Evolutionary conservation across 306 rosid genomes (phyloP).

Genomic region (Acacia acuminata): DNA sequence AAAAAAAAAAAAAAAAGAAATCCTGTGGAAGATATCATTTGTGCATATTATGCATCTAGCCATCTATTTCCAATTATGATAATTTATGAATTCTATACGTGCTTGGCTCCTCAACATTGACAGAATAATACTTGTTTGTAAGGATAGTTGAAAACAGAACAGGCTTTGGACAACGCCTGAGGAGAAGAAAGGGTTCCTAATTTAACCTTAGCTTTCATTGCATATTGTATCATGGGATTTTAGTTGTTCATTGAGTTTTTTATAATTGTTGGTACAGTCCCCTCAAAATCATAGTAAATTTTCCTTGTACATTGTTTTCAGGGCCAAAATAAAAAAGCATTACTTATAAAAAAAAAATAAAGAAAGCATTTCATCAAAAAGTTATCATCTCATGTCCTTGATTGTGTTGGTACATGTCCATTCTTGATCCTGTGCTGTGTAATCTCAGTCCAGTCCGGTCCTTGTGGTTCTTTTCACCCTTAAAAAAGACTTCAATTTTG

Average conservation of each 20-base stretch:
- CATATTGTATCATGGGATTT: background rate
- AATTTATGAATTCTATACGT: conserved; percentile 20
- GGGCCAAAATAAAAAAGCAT: conserved; percentile 2
- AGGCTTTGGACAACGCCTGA: conserved; percentile 5
- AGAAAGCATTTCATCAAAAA: background rate
- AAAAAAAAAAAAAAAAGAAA: background rate
- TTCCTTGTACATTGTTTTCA: conserved; percentile 1
- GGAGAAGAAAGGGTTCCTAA: conserved; percentile 20
- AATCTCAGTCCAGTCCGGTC: conserved; percentile 3
- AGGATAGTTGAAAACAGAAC: conserved; percentile 11
- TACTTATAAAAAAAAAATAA: background rate
- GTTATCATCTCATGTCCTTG: background rate
- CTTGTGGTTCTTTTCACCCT: conserved; percentile 19
- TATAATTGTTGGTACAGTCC: background rate
- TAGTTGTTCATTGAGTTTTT: conserved; percentile 16
- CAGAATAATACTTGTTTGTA: conserved; percentile 6
- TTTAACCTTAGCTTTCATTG: conserved; percentile 21
- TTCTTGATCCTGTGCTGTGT: background rate
- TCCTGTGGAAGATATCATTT: background rate
- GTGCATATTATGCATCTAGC: conserved; percentile 25
- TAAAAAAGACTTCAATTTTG: background rate
- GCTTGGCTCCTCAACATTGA: background rate
- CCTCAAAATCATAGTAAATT: conserved; percentile 1
- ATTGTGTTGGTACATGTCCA: background rate
- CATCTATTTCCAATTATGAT: background rate